Evolutionary conservation across 2,329 filamentous ascomycete species (phyloP).

Genomic region (Eutypella sp.): DNA sequence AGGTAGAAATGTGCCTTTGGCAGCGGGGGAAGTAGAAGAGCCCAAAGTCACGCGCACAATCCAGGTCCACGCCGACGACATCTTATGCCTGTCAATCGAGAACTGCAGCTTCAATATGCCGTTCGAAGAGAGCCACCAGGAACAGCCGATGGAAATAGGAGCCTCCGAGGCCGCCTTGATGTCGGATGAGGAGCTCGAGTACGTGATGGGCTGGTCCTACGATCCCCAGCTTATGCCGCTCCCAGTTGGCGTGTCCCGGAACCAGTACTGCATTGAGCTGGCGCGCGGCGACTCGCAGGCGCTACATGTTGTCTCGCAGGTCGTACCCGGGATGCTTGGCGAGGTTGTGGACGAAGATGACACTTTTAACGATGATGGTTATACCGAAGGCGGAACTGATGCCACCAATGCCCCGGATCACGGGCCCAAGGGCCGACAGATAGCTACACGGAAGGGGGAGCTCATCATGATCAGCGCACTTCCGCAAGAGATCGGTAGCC

Average conservation of each 20-base stretch:
- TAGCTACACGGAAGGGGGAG: neutral
- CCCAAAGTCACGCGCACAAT: constrained; percentile 17
- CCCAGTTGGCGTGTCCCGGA: constrained; percentile 10
- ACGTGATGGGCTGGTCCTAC: constrained; percentile 22
- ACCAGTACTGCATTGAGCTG: constrained; percentile 19
- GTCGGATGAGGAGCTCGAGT: constrained; percentile 3
- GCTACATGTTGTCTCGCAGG: constrained; percentile 7
- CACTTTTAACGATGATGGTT: neutral
- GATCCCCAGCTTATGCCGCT: constrained; percentile 23
- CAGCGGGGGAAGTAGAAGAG: too few relatives aligned
- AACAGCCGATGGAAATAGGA: constrained; percentile 1
- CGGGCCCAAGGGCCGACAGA: neutral
- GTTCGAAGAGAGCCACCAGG: constrained; percentile 16
- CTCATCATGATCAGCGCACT: constrained; percentile 19
- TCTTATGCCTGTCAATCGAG: constrained; percentile 24
- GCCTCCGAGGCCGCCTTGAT: constrained; percentile 2
- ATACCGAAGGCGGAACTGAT: neutral
- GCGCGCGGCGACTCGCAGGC: constrained; percentile 5
- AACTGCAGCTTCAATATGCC: constrained; percentile 30
- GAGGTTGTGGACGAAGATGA: constrained; percentile 1
- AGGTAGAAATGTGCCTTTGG: too few relatives aligned
- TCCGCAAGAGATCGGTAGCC: constrained; percentile 8
- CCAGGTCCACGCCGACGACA: constrained; percentile 19
- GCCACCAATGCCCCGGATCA: neutral
- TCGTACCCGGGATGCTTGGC: constrained; percentile 11